Conservation (phyloP, 2,329 filamentous ascomycete genomes). For the Metarhizium sp. region DNA sequence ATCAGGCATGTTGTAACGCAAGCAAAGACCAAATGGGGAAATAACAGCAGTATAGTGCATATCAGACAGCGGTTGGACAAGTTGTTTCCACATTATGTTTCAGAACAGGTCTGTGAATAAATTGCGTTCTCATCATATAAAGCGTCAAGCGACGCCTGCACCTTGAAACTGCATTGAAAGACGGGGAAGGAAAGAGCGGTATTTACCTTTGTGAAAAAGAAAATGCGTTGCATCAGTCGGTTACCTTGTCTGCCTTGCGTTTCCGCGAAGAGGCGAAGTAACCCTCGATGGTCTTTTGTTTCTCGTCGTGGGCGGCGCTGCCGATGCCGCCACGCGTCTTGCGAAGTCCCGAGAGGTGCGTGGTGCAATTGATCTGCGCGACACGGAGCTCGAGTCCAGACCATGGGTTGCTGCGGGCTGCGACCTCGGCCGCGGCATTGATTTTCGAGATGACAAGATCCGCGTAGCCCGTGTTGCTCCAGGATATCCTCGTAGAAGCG, state of each 20-base stretch:
- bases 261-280: conserved; percentile 48
- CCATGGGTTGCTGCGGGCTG: conserved; percentile 15
- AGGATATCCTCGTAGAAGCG: conserved; percentile 16
- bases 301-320: conserved; percentile 64
- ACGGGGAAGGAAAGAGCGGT: conserved; percentile 5
- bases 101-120: conserved; percentile 78
- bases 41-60: neutral
- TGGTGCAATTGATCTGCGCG: conserved; percentile 50
- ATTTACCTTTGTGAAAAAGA: conserved; percentile 27
- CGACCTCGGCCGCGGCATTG: neutral
- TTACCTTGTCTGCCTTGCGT: conserved; percentile 1
- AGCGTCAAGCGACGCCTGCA: conserved; percentile 4
- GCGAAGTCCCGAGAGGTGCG: conserved; percentile 65
- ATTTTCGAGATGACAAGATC: conserved; percentile 18
- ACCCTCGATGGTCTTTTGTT: conserved; percentile 64
- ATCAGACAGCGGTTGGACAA: conserved; percentile 81
- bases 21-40: neutral
- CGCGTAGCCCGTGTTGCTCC: conserved; percentile 45
- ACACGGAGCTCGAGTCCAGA: conserved; percentile 10
- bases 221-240: neutral
- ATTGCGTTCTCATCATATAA: conserved; percentile 58
- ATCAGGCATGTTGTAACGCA: neutral
- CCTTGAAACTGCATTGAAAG: neutral
- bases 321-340: conserved; percentile 78
- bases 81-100: conserved; percentile 59